Evolutionary conservation across 2,329 filamentous ascomycete genomes (phyloP).

Genomic region (Furcasterigmium furcatum): DNA sequence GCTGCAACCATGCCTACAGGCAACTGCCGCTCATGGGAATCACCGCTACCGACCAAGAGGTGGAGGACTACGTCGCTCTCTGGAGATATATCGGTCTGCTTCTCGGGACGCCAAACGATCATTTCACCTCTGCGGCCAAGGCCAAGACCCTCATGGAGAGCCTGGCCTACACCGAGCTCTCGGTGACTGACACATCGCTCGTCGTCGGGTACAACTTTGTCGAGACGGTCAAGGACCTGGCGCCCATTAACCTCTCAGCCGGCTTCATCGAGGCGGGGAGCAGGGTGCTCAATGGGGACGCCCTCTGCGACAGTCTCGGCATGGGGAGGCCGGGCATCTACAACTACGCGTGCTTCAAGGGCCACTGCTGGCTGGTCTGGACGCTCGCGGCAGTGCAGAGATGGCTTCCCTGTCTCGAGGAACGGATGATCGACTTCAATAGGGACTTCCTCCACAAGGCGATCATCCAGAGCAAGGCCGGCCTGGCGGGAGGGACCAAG

Average conservation of each 20-base stretch:
- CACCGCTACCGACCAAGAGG: constrained; percentile 53
- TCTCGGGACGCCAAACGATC: constrained; percentile 20
- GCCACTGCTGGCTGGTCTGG: constrained; percentile 25
- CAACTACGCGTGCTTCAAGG: constrained; percentile 23
- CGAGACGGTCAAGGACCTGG: constrained; percentile 28
- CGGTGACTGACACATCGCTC: constrained; percentile 26
- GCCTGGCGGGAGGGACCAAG: constrained; percentile 21
- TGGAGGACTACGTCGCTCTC: constrained; percentile 60
- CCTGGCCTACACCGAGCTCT: constrained; percentile 26
- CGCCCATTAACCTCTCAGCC: constrained; percentile 28
- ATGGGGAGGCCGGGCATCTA: constrained; percentile 24
- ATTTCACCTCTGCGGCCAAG: constrained; percentile 16
- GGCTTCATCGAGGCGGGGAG: constrained; percentile 31
- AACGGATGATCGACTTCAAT: constrained; percentile 17
- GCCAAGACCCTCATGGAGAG: constrained; percentile 29
- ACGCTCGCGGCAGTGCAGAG: constrained; percentile 20
- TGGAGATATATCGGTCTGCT: constrained; percentile 33
- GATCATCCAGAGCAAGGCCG: constrained; percentile 20
- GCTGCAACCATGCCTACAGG: constrained; percentile 58
- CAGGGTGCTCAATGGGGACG: constrained; percentile 32
- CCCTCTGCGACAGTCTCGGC: constrained; percentile 29
- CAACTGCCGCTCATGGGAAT: constrained; percentile 63
- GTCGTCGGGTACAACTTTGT: constrained; percentile 34
- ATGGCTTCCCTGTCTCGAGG: constrained; percentile 19
- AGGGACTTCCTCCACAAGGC: constrained; percentile 18